Percentiles rank a stretch among this genome's conserved stretches.
Conservation (phyloP, 257 asterid genomes). For the Solanum clarkiae region DNA sequence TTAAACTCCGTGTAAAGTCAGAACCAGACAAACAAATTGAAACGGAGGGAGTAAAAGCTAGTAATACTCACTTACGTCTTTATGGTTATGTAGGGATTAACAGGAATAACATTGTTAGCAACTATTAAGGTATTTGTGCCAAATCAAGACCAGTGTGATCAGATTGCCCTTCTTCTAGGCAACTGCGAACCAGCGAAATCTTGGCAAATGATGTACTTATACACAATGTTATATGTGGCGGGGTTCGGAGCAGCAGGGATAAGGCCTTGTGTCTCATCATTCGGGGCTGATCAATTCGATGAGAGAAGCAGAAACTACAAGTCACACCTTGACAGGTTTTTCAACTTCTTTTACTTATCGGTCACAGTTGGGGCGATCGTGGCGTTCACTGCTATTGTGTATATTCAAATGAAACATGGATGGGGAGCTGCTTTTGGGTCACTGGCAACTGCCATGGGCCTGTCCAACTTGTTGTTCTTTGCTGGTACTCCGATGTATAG, state of each 20-base stretch:
- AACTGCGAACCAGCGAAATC: constrained; percentile 80
- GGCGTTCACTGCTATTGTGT: constrained; percentile 86
- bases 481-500: constrained; percentile 86
- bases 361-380: constrained; percentile 90
- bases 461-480: constrained; percentile 79
- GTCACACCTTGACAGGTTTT: constrained; percentile 73
- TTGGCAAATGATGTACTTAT: constrained; percentile 92
- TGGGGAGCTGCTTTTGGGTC: constrained; percentile 97
- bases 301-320: constrained; percentile 61
- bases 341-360: constrained; percentile 90
- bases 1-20: neutral
- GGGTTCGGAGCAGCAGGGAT: constrained; percentile 98
- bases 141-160: constrained; percentile 74
- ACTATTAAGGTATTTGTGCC: constrained; percentile 51
- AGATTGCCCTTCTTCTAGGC: constrained; percentile 73
- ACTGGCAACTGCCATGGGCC: constrained; percentile 87
- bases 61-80: neutral
- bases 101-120: constrained; percentile 77
- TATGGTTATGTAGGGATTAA: constrained; percentile 59
- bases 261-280: constrained; percentile 97
- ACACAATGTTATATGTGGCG: constrained; percentile 55
- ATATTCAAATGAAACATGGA: constrained; percentile 77
- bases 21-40: neutral
- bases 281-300: constrained; percentile 97
- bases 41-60: neutral